Base-by-base conservation (phyloP, 192 early-diverging fungal genomes). In the Fimicolochytrium jonesii region DNA sequence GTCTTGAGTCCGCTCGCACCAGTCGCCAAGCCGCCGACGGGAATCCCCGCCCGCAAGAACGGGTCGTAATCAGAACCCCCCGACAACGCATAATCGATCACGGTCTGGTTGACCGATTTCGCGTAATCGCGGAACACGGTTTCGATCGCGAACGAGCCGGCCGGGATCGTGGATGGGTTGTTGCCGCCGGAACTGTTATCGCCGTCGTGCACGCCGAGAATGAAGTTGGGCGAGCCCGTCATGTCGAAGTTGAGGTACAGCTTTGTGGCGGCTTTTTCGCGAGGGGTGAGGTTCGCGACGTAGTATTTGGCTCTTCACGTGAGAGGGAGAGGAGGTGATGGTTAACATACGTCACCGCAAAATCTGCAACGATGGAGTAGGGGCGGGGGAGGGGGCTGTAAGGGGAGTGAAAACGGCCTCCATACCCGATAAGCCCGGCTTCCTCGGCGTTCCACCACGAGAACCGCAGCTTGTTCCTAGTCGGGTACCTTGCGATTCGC, bases 171-270 rank as follows among this genome's bases (percentile, higher is more conserved):
- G 15, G 26, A 31, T 6, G 25, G 31, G 22, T 44, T 53, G n/a
- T 39, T 36, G 6, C 23, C 31, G 46, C 66, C 61, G 10, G 6
- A 23, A 28, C 59, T 29, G 35, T 30, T 41, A 18, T 46, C 30
- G 23, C 72, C 72, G 53, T 75, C 67, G 56, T 61, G 70, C 28
- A 75, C 49, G 11, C 64, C 69, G 37, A 76, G 53, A 6, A 73
- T 56, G 42, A 68, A 74, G 70, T 78, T 78, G n/a, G 77, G 77
- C 9, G 60, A 65, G 17, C 67, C 77, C 32, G 73, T 66, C 77
- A 78, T 78, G 58, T 78, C 77, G 7, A 56, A 67, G 45, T 75
- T 64, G 9, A 75, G 54, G 56, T 67, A 73, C 15, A 75, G 33
- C 42, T 64, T 66, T 53, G 64, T 69, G 2, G 46, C 7, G 28